Evolutionary conservation across 2,329 filamentous ascomycete genomes (phyloP), one percentile per base, ranked within the genome.

Genomic region (Stagonosporopsis chrysanthemi): DNA sequence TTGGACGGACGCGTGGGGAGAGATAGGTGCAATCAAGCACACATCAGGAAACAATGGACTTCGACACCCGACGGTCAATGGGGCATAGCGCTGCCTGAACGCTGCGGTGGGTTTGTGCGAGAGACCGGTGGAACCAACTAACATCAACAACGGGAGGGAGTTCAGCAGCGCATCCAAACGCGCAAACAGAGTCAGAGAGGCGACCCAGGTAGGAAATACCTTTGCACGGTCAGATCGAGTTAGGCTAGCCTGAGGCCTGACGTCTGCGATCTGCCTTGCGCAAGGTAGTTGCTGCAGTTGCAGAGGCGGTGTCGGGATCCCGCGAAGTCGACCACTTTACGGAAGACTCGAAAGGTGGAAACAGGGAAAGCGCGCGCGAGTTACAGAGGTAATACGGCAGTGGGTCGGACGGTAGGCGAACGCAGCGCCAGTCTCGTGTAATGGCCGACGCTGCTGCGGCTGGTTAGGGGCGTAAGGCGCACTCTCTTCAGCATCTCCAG

Each of bases 31-130:
- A 24, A 49, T 52, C 43, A 54, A 52, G 38, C 36, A 47, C 56
- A 46, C 58, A 69, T 60, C 35, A 49, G 63, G 44, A 60, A 45
- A 61, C 68, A 74, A 70, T 66, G 72, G 73, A 73, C 65, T 70
- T 56, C 51, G 45, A 59, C 54, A 46, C 47, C 39, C 39, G 65
- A 47, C 52, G 61, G 56, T 71, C 61, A 74, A 59, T 68, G 68
- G 67, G 65, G 65, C 73, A 75, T 75, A 66, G 62, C 69, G 70
- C 61, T 69, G 68, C 68, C 71, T 70, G 61, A 63, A 57, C 54
- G 63, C 60, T 58, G 58, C 46, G 54, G 56, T 54, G 56, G 40
- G 60, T 54, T 56, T 57, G 60, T 63, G 63, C 58, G 61, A 61
- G 38, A 60, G 47, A 39, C 55, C 39, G 28, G 51, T 44, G 35